Conservation (phyloP, 2,329 filamentous ascomycete genomes). For the Sphaceloma murrayae region DNA sequence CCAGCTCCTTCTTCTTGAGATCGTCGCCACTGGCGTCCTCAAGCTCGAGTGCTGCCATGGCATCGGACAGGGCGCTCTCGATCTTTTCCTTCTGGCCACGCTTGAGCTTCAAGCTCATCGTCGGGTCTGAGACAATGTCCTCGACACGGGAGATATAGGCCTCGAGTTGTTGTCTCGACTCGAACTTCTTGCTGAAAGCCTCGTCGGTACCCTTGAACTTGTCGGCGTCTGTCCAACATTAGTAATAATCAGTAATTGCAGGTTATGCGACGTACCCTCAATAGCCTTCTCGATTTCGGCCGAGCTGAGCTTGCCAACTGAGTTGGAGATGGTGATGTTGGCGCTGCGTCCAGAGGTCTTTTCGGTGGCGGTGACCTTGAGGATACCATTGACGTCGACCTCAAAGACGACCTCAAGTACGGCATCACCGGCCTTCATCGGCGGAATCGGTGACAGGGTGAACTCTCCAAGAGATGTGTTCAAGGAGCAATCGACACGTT, state of each 20-base stretch:
- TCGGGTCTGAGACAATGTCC: conserved; percentile 96
- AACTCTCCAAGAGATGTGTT: conserved; percentile 78
- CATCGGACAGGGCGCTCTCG: conserved; percentile 89
- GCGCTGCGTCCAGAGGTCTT: conserved; percentile 96
- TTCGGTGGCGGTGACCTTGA: conserved; percentile 98
- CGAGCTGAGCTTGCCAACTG: conserved; percentile 93
- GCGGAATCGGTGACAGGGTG: conserved; percentile 45
- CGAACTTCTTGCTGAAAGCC: conserved; percentile 98
- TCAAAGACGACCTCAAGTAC: conserved; percentile 98
- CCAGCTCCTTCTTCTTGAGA: conserved; percentile 99
- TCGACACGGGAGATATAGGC: conserved; percentile 97
- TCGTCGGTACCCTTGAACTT: conserved; percentile 98
- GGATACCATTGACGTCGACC: conserved; percentile 99
- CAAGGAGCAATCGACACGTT: conserved; percentile 95
- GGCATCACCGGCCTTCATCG: conserved; percentile 86
- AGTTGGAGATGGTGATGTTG: conserved; percentile 99
- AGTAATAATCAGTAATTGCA: background rate
- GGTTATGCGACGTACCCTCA: conserved; percentile 48
- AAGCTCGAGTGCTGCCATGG: conserved; percentile 94
- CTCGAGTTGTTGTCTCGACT: conserved; percentile 98
- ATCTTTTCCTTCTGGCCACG: conserved; percentile 99
- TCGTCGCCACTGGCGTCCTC: conserved; percentile 87
- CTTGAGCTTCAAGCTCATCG: conserved; percentile 94
- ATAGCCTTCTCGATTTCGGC: conserved; percentile 98
- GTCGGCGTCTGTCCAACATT: conserved; percentile 58